phyloP scores from a whole-genome alignment of 2,329 filamentous ascomycete species.

The Shiraia sp. region DNA sequence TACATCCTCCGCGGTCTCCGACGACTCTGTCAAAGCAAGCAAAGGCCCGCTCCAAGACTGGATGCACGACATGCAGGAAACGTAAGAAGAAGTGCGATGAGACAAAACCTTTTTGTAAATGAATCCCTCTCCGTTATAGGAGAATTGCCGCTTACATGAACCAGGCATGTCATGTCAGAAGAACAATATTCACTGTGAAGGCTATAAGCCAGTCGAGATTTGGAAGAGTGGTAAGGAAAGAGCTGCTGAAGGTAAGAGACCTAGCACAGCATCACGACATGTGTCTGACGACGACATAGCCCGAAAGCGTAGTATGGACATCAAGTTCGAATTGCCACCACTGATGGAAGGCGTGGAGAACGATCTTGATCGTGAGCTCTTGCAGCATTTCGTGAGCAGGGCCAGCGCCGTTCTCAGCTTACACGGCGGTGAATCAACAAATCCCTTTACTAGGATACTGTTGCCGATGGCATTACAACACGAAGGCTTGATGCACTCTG shows the following conservation, averaged over 20 bases:
- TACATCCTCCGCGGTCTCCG: slow-evolving; percentile 69
- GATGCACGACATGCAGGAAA: slow-evolving; percentile 62
- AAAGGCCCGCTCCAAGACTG: slow-evolving; percentile 69
- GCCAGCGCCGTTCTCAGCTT: slow-evolving; percentile 82
- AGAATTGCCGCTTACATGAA: slow-evolving; percentile 25
- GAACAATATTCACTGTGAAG: slow-evolving; percentile 89
- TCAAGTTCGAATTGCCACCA: slow-evolving; percentile 55
- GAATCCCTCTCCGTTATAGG: background rate
- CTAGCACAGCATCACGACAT: background rate
- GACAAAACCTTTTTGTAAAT: slow-evolving; percentile 50
- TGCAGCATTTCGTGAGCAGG: slow-evolving; percentile 79
- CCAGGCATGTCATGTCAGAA: slow-evolving; percentile 86
- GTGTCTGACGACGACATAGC: slow-evolving; percentile 31
- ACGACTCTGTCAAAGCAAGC: slow-evolving; percentile 69
- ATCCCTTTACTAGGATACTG: slow-evolving; percentile 83
- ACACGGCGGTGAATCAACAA: slow-evolving; percentile 72
- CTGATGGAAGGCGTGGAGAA: slow-evolving; percentile 84
- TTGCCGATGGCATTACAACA: slow-evolving; percentile 80
- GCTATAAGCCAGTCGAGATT: slow-evolving; percentile 81
- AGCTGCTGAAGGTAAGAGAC: slow-evolving; percentile 62
- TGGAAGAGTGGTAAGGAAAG: slow-evolving; percentile 86
- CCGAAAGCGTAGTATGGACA: slow-evolving; percentile 37
- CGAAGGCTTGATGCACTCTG: slow-evolving; percentile 85
- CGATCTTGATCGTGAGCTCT: slow-evolving; percentile 75
- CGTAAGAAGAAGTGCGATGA: slow-evolving; percentile 65